phyloP scores from a whole-genome alignment of 805 yeast genomes.

The Myxozyma nipponensis region DNA sequence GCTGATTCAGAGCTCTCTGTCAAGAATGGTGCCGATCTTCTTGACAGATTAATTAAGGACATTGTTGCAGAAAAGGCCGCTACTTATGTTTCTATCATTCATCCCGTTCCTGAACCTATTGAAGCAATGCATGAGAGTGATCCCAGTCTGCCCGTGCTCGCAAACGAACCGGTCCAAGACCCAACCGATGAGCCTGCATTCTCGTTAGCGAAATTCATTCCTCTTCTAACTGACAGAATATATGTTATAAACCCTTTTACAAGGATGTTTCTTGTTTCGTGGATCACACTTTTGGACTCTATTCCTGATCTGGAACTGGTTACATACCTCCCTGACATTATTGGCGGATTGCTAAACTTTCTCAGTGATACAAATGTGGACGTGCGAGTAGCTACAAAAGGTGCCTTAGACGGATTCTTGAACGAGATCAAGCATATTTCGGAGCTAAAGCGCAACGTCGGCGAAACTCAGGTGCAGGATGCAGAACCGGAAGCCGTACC shows the following conservation, averaged over 20 bases:
- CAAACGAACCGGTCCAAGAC: conserved; percentile 34
- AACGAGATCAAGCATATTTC: conserved; percentile 77
- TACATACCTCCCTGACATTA: conserved; percentile 80
- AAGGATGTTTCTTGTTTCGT: conserved; percentile 83
- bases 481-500: conserved; percentile 2
- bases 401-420: conserved; percentile 66
- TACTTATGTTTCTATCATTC: conserved; percentile 71
- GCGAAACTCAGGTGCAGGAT: conserved; percentile 6
- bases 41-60: conserved; percentile 87
- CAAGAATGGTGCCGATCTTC: conserved; percentile 89
- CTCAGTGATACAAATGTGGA: conserved; percentile 81
- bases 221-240: conserved; percentile 84
- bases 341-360: conserved; percentile 77
- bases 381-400: conserved; percentile 79
- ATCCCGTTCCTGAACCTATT: conserved; percentile 29
- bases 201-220: conserved; percentile 81
- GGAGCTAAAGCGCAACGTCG: conserved; percentile 49
- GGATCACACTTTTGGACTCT: conserved; percentile 89
- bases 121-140: conserved; percentile 27
- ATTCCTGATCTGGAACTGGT: conserved; percentile 88
- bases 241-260: conserved; percentile 91
- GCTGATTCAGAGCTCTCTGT: conserved; percentile 69
- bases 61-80: conserved; percentile 94
- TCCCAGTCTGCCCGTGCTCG: conserved; percentile 32
- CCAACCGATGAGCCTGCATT: conserved; percentile 61